Percentiles rank a stretch among this genome's conserved stretches.
Evolutionary conservation across 106 monocot species (phyloP).

Genomic region (Dendrobium officinale): DNA sequence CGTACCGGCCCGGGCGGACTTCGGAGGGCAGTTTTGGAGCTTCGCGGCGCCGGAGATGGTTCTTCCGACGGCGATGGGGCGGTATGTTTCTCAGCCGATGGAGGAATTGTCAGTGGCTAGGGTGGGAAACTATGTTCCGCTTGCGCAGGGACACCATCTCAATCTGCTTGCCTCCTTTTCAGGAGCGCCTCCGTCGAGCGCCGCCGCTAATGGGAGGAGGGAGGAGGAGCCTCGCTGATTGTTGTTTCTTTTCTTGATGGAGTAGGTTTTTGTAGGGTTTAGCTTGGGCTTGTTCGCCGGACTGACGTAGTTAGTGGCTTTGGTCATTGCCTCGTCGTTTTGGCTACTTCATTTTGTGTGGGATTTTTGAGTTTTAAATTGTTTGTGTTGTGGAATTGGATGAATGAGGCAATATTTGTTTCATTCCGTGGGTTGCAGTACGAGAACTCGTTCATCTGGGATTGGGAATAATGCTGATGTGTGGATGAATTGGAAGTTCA

Average conservation of each 20-base stretch:
- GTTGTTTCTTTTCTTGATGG: neutral
- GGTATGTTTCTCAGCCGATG: constrained; percentile 9
- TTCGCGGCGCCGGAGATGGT: constrained; percentile 67
- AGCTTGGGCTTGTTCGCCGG: neutral
- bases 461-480: neutral
- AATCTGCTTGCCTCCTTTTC: constrained; percentile 78
- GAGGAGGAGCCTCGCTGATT: constrained; percentile 59
- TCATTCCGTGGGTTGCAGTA: neutral
- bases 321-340: neutral
- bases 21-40: constrained; percentile 76
- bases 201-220: constrained; percentile 28
- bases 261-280: no score
- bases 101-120: constrained; percentile 70
- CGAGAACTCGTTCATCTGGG: neutral
- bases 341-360: neutral
- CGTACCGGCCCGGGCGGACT: constrained; percentile 66
- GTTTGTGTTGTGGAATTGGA: neutral
- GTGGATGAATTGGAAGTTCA: neutral
- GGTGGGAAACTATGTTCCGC: constrained; percentile 72
- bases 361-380: neutral
- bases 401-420: neutral
- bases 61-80: constrained; percentile 19
- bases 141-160: constrained; percentile 57
- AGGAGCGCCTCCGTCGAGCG: constrained; percentile 22
- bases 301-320: neutral